These are phyloP conservation scores for Acacia confusa DNA, from an alignment of 306 rosid species.

Conservation along the genomic window DNA sequence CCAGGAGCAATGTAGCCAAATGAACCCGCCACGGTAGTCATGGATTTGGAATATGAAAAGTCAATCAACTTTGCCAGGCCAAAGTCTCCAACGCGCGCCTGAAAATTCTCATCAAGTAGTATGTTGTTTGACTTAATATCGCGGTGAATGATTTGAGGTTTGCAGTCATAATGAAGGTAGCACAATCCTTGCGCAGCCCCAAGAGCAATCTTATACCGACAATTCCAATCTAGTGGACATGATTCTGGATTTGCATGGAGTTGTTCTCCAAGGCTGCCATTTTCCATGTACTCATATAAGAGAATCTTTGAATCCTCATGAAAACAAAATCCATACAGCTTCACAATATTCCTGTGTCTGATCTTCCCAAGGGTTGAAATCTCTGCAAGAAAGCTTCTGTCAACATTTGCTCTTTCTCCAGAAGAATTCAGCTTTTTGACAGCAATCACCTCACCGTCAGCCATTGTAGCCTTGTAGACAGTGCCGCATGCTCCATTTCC, in stretches of 20 bases:
- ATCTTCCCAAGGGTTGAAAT: slow-evolving; percentile 84
- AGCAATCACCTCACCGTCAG: slow-evolving; percentile 64
- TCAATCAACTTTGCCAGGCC: slow-evolving; percentile 85
- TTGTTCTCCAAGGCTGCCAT: slow-evolving; percentile 84
- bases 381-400: slow-evolving; percentile 79
- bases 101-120: slow-evolving; percentile 66
- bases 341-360: slow-evolving; percentile 87
- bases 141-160: slow-evolving; percentile 82
- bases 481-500: slow-evolving; percentile 94
- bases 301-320: slow-evolving; percentile 83
- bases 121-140: slow-evolving; percentile 91
- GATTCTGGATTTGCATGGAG: slow-evolving; percentile 59
- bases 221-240: slow-evolving; percentile 67
- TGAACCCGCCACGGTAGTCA: slow-evolving; percentile 88
- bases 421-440: slow-evolving; percentile 76
- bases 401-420: slow-evolving; percentile 67
- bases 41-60: slow-evolving; percentile 67
- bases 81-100: slow-evolving; percentile 87
- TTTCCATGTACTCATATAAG: slow-evolving; percentile 82
- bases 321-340: slow-evolving; percentile 78
- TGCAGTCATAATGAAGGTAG: slow-evolving; percentile 84
- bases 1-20: slow-evolving; percentile 91
- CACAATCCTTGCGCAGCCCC: slow-evolving; percentile 90
- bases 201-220: slow-evolving; percentile 67
- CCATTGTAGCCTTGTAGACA: slow-evolving; percentile 81